Conservation (phyloP, 2,329 filamentous ascomycete genomes). For the Pseudofabraea citricarpa region DNA sequence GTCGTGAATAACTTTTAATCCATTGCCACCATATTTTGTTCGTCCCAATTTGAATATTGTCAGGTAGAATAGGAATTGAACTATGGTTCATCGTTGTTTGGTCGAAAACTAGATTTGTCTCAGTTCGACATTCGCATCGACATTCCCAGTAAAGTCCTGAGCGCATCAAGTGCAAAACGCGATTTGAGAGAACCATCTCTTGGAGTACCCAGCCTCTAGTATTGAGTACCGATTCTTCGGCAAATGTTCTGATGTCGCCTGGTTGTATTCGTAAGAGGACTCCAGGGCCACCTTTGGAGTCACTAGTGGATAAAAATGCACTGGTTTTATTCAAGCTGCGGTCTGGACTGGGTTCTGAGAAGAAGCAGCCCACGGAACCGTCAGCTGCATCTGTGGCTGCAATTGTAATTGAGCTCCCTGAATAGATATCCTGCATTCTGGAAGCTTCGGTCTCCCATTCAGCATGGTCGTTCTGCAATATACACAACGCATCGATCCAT, state of each 20-base stretch:
- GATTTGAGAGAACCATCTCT: not conserved
- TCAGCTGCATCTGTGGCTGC: slow-evolving; percentile 4
- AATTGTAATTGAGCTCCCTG: slow-evolving; percentile 3
- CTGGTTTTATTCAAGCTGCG: not conserved
- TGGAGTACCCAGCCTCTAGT: not conserved
- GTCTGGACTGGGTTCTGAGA: not conserved
- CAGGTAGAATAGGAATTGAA: not conserved
- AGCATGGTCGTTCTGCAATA: slow-evolving; percentile 6
- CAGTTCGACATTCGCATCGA: not conserved
- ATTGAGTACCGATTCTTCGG: not conserved
- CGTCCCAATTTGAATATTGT: not conserved
- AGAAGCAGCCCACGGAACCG: slow-evolving; percentile 1
- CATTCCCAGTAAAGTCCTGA: not conserved
- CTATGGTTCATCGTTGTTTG: not conserved
- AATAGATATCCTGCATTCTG: slow-evolving; percentile 6
- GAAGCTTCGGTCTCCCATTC: slow-evolving; percentile 4
- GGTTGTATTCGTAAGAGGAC: not conserved
- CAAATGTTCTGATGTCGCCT: not conserved
- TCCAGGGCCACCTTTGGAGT: not conserved
- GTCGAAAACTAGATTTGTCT: not conserved
- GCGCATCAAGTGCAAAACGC: not conserved
- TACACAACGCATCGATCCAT: slow-evolving; percentile 12
- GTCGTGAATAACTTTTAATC: slow-evolving; percentile 3
- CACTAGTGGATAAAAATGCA: not conserved
- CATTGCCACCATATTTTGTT: slow-evolving; percentile 5